These are phyloP conservation scores for Sporothrix inflata DNA, from an alignment of 2,329 filamentous ascomycete genomes.

Conservation along the genomic window DNA sequence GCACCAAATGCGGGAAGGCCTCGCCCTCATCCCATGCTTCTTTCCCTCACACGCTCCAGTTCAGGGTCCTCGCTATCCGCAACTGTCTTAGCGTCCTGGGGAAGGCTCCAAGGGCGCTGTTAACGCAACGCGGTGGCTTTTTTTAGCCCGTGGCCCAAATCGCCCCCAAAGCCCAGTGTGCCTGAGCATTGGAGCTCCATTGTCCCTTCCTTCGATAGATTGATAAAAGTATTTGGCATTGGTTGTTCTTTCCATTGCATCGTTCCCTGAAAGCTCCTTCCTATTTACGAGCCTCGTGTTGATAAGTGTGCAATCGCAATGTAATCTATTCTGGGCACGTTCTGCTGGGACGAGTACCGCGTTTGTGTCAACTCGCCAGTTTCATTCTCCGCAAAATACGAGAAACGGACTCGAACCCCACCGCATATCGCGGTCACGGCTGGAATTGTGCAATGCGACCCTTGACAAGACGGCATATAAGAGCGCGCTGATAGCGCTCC, in stretches of 20 bases:
- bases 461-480: not conserved
- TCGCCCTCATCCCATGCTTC: not conserved
- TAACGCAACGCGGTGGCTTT: not conserved
- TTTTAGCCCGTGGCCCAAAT: not conserved
- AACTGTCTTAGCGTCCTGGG: conserved; percentile 9
- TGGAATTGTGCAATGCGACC: conserved; percentile 10
- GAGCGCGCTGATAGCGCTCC: not conserved
- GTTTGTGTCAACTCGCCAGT: not conserved
- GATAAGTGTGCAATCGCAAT: not conserved
- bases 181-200: not conserved
- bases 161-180: not conserved
- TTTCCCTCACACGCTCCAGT: not conserved
- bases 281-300: not conserved
- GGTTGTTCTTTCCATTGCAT: not conserved
- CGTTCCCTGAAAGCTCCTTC: not conserved
- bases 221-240: not conserved
- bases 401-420: not conserved
- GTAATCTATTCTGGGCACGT: conserved; percentile 6
- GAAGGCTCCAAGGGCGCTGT: not conserved
- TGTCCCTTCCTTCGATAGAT: not conserved
- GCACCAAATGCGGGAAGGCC: conserved; percentile 26
- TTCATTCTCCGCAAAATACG: conserved; percentile 5
- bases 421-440: not conserved
- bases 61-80: conserved; percentile 6
- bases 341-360: not conserved